phyloP scores from a whole-genome alignment of 2,329 filamentous ascomycete genomes.

The Reticulascus tulasneorum region DNA sequence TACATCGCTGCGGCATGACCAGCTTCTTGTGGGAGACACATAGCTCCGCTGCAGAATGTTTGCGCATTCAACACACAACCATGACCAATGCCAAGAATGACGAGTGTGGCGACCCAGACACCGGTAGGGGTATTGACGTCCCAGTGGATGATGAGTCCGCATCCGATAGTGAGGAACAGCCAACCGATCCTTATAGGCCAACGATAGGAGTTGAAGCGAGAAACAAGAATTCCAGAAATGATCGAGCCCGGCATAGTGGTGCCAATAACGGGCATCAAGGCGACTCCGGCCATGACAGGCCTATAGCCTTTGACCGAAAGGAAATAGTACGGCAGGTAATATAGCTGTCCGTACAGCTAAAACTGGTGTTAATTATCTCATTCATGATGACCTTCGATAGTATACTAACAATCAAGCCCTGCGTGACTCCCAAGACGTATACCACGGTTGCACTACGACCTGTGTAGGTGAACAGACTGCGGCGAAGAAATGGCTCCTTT shows the following conservation, averaged over 20 bases:
- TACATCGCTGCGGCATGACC: slow-evolving; percentile 16
- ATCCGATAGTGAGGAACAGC: slow-evolving; percentile 15
- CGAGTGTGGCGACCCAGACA: slow-evolving; percentile 13
- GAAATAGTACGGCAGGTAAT: slow-evolving; percentile 35
- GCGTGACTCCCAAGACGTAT: slow-evolving; percentile 25
- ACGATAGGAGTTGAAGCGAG: slow-evolving; percentile 28
- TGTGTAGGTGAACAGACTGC: slow-evolving; percentile 22
- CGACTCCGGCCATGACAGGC: slow-evolving; percentile 28
- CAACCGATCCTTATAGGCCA: slow-evolving; percentile 35
- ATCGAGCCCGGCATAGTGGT: slow-evolving; percentile 27
- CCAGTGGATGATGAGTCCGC: slow-evolving; percentile 16
- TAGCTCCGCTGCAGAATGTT: slow-evolving; percentile 18
- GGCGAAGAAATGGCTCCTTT: slow-evolving; percentile 26
- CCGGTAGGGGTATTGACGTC: slow-evolving; percentile 7
- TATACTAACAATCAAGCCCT: slow-evolving; percentile 27
- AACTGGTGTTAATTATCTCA: not conserved
- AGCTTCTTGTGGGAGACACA: slow-evolving; percentile 12
- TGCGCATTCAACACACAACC: slow-evolving; percentile 18
- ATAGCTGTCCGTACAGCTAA: slow-evolving; percentile 25
- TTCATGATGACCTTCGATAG: too few species aligned
- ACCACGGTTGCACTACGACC: slow-evolving; percentile 24
- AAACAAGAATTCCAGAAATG: slow-evolving; percentile 24
- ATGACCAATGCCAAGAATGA: slow-evolving; percentile 16
- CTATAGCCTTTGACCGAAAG: slow-evolving; percentile 26
- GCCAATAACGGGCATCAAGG: slow-evolving; percentile 28